Percentiles rank a stretch among this genome's conserved stretches.
Evolutionary conservation across 2,329 filamentous ascomycete genomes (phyloP).

Genomic region (Pyrenophora graminea): DNA sequence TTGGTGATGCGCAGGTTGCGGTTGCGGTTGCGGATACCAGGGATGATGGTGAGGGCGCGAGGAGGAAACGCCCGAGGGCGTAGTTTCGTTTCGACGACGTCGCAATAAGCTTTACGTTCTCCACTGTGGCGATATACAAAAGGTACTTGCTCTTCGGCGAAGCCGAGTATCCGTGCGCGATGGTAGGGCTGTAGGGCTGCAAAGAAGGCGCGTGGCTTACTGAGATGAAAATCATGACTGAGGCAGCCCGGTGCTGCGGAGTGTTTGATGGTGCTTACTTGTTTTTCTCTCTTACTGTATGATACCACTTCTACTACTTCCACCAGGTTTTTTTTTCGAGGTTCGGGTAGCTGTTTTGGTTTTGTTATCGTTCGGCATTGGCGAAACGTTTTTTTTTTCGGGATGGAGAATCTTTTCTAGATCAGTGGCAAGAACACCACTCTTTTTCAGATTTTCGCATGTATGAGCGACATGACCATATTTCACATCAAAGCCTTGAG

Average conservation of each 20-base stretch:
- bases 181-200: conserved; percentile 3
- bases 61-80: conserved; percentile 23
- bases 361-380: neutral
- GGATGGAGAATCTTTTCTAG: too few species aligned
- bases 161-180: conserved; percentile 12
- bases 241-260: neutral
- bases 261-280: neutral
- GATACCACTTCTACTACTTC: neutral
- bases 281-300: neutral
- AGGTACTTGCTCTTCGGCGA: conserved; percentile 10
- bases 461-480: too few species aligned
- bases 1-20: conserved; percentile 2
- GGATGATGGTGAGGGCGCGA: conserved; percentile 4
- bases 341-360: too few species aligned
- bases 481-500: too few species aligned
- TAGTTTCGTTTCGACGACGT: conserved; percentile 7
- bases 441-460: too few species aligned
- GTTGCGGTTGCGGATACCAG: conserved; percentile 1
- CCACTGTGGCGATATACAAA: conserved; percentile 15
- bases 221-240: too few species aligned
- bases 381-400: neutral
- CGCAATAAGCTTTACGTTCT: conserved; percentile 16
- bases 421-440: too few species aligned
- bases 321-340: too few species aligned
- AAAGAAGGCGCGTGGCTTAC: neutral